Evolutionary conservation across 2,329 filamentous ascomycete genomes (phyloP).

Genomic region (Trichoderma pleuroti): DNA sequence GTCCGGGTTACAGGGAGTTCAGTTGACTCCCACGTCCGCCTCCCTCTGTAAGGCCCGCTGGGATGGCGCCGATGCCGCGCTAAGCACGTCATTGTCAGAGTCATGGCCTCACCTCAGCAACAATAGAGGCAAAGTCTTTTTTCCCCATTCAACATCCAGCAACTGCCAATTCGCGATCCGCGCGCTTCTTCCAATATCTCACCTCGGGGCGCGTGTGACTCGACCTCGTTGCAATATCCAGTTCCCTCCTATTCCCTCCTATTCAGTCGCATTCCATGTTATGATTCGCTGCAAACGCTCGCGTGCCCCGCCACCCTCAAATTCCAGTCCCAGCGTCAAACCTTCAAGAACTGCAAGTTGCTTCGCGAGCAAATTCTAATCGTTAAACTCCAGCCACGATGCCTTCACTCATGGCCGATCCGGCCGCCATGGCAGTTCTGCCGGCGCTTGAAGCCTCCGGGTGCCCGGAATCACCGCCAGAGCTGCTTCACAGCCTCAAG

Average conservation of each 20-base stretch:
- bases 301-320: slow-evolving; percentile 11
- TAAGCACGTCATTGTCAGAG: slow-evolving; percentile 19
- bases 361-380: background rate
- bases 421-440: slow-evolving; percentile 9
- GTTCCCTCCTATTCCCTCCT: background rate
- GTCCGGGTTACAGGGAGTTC: background rate
- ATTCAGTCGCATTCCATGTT: background rate
- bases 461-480: slow-evolving; percentile 42
- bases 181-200: background rate
- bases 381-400: slow-evolving; percentile 14
- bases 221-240: background rate
- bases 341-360: background rate
- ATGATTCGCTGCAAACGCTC: slow-evolving; percentile 4
- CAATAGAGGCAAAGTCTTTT: slow-evolving; percentile 4
- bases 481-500: slow-evolving; percentile 68
- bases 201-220: background rate
- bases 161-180: background rate
- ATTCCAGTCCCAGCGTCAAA: background rate
- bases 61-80: slow-evolving; percentile 17
- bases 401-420: slow-evolving; percentile 18
- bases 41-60: background rate
- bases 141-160: background rate
- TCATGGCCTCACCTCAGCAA: slow-evolving; percentile 17
- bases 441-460: slow-evolving; percentile 22
- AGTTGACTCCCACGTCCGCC: background rate